phyloP scores from a whole-genome alignment of 2,329 filamentous ascomycete species.

The Penicillium sp. region DNA sequence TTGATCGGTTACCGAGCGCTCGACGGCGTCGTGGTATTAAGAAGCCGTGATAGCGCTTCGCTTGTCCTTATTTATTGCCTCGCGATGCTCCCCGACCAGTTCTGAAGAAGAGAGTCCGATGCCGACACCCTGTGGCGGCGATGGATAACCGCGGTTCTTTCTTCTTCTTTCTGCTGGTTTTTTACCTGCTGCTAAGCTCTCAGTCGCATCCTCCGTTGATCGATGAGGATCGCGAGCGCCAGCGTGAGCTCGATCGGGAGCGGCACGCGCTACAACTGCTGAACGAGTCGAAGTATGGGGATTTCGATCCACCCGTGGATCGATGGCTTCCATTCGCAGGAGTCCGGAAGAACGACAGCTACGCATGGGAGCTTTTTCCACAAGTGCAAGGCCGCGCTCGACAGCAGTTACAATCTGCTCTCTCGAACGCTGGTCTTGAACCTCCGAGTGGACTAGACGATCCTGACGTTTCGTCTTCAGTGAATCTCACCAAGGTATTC shows the following conservation, averaged over 20 bases:
- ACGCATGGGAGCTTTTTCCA: conserved; percentile 74
- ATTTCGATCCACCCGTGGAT: conserved; percentile 50
- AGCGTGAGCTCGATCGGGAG: conserved; percentile 55
- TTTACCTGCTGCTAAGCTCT: conserved; percentile 57
- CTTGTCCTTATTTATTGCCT: conserved; percentile 7
- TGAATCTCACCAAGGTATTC: conserved; percentile 40
- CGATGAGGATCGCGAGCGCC: conserved; percentile 47
- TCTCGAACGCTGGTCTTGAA: conserved; percentile 36
- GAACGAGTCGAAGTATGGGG: conserved; percentile 55
- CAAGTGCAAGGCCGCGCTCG: conserved; percentile 67
- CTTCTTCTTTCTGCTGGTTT: conserved; percentile 53
- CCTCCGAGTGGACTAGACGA: conserved; percentile 33
- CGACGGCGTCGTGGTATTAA: conserved; percentile 9
- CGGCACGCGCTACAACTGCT: conserved; percentile 53
- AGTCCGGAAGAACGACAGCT: conserved; percentile 71
- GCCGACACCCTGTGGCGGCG: conserved; percentile 31
- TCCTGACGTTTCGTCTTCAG: conserved; percentile 24
- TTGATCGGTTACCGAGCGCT: conserved; percentile 18
- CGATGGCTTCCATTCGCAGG: conserved; percentile 73
- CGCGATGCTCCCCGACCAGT: conserved; percentile 30
- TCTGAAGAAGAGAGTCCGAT: conserved; percentile 28
- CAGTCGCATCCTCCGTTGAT: conserved; percentile 46
- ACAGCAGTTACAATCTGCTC: conserved; percentile 51
- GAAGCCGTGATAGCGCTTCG: conserved; percentile 5
- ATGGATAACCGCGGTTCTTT: conserved; percentile 53